Base-by-base conservation (phyloP, 129 eudicot species). In the Arctium lappa region DNA sequence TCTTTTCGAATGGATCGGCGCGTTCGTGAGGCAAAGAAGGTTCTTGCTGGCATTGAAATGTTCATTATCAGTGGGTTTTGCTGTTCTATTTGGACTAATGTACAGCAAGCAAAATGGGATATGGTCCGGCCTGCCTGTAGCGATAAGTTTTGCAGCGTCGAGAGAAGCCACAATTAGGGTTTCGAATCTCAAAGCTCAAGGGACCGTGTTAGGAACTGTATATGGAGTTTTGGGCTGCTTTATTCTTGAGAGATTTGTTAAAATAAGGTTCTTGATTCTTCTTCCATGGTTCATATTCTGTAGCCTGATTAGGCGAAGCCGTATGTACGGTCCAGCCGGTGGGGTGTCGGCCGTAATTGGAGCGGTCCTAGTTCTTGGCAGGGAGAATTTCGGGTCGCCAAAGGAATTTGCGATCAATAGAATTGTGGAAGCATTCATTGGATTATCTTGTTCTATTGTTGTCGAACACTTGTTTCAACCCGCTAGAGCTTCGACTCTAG, bases 291-390 rank as follows among this genome's bases (percentile, higher is more conserved):
- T 96, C 83, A 72, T 96, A 11, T 86, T 96, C 80, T 82, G 91
- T 60, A 83, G 88, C 75, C 84, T 91, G 39, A n/a, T 96, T 8
- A 72, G 89, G 42, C 82, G 86, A 40, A 93, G 99, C 85, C 87
- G 81, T 18, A 91, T 96, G 99, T 96, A 93, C 56, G 93, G 95
- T 73, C 94, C 93, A 18, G 97, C 97, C 0, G 99, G 99, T 1
- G 98, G 94, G 27, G 85, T 91, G 3, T 96, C 99, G 2, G 97
- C 99, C 0, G 90, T 90, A n/a, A 90, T 96, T 1, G 98, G 95
- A 7, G 99, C 94, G 11, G 89, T 91, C 11, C 76, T 96, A 34
- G 89, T 96, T 66, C 84, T 96, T 69, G 99, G 98, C 16, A 81
- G 99, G 79, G 80, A 80, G 75, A 72, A 86, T 34, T 93, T 86